Evolutionary conservation across 176 grass and related monocot species (phyloP), one percentile per base, ranked within the genome.

Genomic region (barley (Hordeum vulgare)): DNA sequence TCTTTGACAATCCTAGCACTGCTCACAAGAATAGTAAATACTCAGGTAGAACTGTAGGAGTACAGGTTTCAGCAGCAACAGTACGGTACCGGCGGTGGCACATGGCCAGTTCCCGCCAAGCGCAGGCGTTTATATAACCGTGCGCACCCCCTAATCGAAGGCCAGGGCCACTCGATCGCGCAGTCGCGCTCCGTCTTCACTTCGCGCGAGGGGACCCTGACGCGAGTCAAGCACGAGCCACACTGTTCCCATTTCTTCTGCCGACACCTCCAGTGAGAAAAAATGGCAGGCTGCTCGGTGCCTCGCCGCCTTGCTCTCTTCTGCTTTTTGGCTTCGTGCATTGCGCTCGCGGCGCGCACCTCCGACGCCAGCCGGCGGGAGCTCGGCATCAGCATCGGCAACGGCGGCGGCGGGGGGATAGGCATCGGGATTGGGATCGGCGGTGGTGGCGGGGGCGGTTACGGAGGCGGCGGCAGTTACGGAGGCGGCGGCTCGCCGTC

Each of bases 391-490:
- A 27, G 51, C 76, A 8, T 81, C 37, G 82, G 79, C 83, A 66
- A 75, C 33, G 84, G 86, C 26, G 20, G 59, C 35, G 0, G 80
- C 44, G 53, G 53, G 0, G 80, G 74, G 11, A 64, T 85, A 61
- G 54, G 85, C 56, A 93, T 89, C 24, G 53, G 53, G 53, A 56
- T 56, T 56, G 81, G 85, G 14, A 67, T 69, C 5, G 81, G 81
- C 64, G 18, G 18, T 0, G 71, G 83, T 1, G 51, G 61, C 7
- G 33, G 41, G 15, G 45, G 45, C 45, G 71, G 83, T 1, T 35
- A 49, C 7, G 33, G 41, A 5, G 45, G 45, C 45, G 45, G 81
- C 61, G 31, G 45, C 45, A 15, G 81, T 61, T 70, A 70, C 35
- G 36, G 36, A 1, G 66, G 47, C 15, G 47, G 47, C 15, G 47